Conservation (phyloP, 78 protist species). For the Mastigamoeba balamuthi region DNA sequence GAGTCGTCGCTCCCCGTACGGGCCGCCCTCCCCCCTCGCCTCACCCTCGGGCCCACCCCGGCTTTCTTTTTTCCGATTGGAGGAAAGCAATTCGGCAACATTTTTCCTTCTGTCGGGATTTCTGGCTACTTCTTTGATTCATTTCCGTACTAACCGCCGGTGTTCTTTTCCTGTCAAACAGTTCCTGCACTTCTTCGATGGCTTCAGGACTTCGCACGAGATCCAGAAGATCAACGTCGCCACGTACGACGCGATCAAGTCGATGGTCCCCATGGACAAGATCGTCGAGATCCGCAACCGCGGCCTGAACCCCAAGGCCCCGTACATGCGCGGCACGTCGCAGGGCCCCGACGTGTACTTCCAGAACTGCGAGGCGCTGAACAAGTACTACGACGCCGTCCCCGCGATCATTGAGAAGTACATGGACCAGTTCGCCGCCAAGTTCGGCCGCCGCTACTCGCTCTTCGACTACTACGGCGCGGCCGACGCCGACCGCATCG, state of each 20-base stretch:
- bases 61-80: too few species aligned
- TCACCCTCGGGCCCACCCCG: too few species aligned
- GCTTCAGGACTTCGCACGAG: slow-evolving; percentile 55
- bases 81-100: too few species aligned
- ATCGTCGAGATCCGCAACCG: slow-evolving; percentile 19
- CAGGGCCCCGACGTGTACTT: slow-evolving; percentile 43
- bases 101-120: too few species aligned
- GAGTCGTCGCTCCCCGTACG: slow-evolving; percentile 31
- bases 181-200: slow-evolving; percentile 72
- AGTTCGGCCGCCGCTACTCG: slow-evolving; percentile 34
- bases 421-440: slow-evolving; percentile 22
- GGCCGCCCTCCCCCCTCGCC: too few species aligned
- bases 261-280: slow-evolving; percentile 3
- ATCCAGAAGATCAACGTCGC: slow-evolving; percentile 23
- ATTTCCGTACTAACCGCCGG: too few species aligned
- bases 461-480: slow-evolving; percentile 51
- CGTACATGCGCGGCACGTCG: slow-evolving; percentile 36
- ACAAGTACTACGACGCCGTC: slow-evolving; percentile 8
- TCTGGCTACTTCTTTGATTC: too few species aligned
- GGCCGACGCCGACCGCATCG: slow-evolving; percentile 43
- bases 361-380: slow-evolving; percentile 32
- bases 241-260: slow-evolving; percentile 13
- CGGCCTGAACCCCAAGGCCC: slow-evolving; percentile 42
- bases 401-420: slow-evolving; percentile 30
- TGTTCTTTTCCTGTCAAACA: too few species aligned